Conservation (phyloP, 2,329 filamentous ascomycete genomes). For the Hymenoscyphus fraxineus region DNA sequence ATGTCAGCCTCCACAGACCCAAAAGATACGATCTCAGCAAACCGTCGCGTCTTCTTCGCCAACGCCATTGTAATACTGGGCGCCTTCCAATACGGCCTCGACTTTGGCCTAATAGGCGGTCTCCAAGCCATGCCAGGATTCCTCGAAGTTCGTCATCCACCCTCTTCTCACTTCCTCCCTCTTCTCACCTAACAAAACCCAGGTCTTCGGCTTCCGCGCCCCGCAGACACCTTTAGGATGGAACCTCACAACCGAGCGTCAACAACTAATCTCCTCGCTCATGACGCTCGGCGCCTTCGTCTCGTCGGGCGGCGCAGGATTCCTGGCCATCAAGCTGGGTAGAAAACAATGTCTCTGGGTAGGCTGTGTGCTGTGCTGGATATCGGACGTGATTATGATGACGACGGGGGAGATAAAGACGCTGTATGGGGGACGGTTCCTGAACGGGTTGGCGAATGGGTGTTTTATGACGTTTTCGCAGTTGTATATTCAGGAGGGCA, state of each 20-base stretch:
- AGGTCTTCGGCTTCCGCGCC: constrained; percentile 44
- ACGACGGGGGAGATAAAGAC: constrained; percentile 48
- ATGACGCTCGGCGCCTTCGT: constrained; percentile 48
- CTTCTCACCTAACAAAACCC: background rate
- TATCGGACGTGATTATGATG: constrained; percentile 57
- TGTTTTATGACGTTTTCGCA: constrained; percentile 19
- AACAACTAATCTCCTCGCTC: constrained; percentile 49
- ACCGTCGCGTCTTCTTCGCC: constrained; percentile 13
- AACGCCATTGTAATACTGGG: constrained; percentile 35
- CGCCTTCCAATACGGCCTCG: constrained; percentile 21
- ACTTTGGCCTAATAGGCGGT: constrained; percentile 15
- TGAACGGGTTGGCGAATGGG: constrained; percentile 47
- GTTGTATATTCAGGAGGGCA: constrained; percentile 43
- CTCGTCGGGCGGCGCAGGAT: constrained; percentile 41
- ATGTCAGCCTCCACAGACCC: background rate
- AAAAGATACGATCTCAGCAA: constrained; percentile 11
- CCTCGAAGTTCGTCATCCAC: constrained; percentile 4
- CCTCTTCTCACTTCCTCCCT: background rate
- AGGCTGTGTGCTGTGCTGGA: constrained; percentile 45
- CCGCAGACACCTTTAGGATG: constrained; percentile 24
- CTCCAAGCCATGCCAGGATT: constrained; percentile 23
- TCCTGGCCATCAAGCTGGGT: constrained; percentile 44
- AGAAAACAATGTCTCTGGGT: constrained; percentile 43
- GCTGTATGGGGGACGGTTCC: constrained; percentile 51
- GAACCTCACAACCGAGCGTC: constrained; percentile 41